phyloP scores from a whole-genome alignment of 305 asterid genomes.

The Solanum hybrid region DNA sequence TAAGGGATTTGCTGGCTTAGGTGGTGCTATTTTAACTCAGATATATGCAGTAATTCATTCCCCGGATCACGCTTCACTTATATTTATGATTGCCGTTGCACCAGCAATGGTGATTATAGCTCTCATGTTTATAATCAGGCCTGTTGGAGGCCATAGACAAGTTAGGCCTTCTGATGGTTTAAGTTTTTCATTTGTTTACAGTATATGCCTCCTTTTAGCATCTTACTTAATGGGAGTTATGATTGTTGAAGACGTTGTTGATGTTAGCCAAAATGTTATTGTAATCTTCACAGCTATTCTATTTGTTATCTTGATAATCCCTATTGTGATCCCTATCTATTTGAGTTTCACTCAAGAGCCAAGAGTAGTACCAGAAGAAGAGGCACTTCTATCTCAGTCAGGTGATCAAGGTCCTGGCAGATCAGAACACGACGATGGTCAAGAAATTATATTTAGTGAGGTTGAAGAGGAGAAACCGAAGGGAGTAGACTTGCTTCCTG shows the following conservation, averaged over 20 bases:
- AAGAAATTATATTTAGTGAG: constrained; percentile 39
- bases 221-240: constrained; percentile 46
- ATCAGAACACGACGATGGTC: constrained; percentile 6
- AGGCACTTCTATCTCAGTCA: constrained; percentile 20
- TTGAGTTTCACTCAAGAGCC: constrained; percentile 18
- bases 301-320: constrained; percentile 24
- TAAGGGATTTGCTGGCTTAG: constrained; percentile 43
- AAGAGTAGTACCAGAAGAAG: constrained; percentile 16
- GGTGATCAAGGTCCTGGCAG: constrained; percentile 15
- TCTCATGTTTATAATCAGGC: constrained; percentile 40
- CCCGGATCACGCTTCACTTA: constrained; percentile 32
- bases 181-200: constrained; percentile 27
- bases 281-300: constrained; percentile 22
- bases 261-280: constrained; percentile 16
- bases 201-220: constrained; percentile 35
- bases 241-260: constrained; percentile 34
- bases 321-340: constrained; percentile 26
- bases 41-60: constrained; percentile 22
- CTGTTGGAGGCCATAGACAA: constrained; percentile 40
- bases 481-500: constrained; percentile 35
- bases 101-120: constrained; percentile 36
- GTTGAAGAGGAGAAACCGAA: constrained; percentile 28
- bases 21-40: constrained; percentile 43
- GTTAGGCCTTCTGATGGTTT: constrained; percentile 26
- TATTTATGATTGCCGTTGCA: constrained; percentile 41